Evolutionary conservation across 2,329 filamentous ascomycete genomes (phyloP), one percentile per base, ranked within the genome.

Genomic region (Sporothrix brasiliensis): DNA sequence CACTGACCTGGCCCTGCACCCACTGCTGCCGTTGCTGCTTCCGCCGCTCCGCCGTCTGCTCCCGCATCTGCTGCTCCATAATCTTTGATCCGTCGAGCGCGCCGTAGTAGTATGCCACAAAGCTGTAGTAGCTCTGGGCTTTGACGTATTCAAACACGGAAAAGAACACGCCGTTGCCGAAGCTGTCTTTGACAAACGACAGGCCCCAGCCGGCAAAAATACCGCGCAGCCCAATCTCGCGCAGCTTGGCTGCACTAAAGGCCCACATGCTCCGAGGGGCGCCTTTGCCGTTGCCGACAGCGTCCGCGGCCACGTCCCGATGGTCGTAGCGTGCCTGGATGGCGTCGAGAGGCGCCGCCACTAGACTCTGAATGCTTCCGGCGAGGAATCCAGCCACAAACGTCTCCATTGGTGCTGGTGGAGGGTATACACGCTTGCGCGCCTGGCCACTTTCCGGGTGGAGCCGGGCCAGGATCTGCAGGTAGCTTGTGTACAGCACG

Each of bases 111-210:
- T 86, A 88, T 16, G 85, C 86, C 44, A 93, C 86, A 76, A 91
- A 93, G 58, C 81, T 82, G 78, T 92, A 92, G 79, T 92, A 91
- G 14, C 84, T 84, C 77, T 93, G 91, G 13, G 88, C 89, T 77
- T 93, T 93, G 76, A 93, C 81, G 63, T 88, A 91, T 79, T 94
- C 91, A 73, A 94, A 93, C 0, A 86, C 87, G 75, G 86, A 87
- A 79, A 94, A 94, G 83, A 92, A 92, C 21, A 91, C 79, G 49
- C 88, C 91, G 68, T 86, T 88, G 14, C 91, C 91, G 6, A 91
- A 78, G 39, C 88, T 87, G 76, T 93, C 91, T 75, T 92, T 92
- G 56, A 88, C 76, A 53, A 93, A 85, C 0, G 87, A 89, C 1
- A 94, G 79, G 0, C 86, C 83, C 86, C 88, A 93, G 53, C 91